Conservation (phyloP, 2,329 filamentous ascomycete species). For the Xylariaceae sp. region DNA sequence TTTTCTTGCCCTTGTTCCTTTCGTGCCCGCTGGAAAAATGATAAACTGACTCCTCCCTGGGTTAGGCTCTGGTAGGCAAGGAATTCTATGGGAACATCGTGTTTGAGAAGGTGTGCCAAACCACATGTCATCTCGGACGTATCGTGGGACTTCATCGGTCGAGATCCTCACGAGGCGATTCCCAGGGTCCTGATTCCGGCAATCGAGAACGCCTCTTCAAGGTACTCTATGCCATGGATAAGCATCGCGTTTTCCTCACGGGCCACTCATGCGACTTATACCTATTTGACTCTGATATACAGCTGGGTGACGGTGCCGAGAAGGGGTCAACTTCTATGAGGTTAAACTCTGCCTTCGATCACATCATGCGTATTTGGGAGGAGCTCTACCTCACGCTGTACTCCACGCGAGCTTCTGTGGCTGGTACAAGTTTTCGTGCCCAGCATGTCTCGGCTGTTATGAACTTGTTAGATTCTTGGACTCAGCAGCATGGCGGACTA, state of each 20-base stretch:
- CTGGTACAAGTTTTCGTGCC: not conserved
- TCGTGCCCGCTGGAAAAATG: not conserved
- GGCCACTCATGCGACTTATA: conserved; percentile 16
- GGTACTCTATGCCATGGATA: conserved; percentile 13
- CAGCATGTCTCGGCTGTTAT: conserved; percentile 6
- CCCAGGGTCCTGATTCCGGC: not conserved
- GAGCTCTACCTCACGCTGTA: conserved; percentile 17
- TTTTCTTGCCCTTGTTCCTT: not conserved
- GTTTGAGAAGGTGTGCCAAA: conserved; percentile 14
- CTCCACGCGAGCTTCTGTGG: conserved; percentile 1
- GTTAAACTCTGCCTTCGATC: conserved; percentile 7
- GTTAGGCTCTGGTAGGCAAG: conserved; percentile 12
- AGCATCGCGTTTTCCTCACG: conserved; percentile 5
- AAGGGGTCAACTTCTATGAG: not conserved
- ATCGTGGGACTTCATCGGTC: conserved; percentile 12
- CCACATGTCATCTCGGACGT: conserved; percentile 9
- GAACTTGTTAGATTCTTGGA: not conserved
- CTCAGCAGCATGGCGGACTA: conserved; percentile 6
- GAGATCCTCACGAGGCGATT: not conserved
- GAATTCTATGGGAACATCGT: conserved; percentile 14
- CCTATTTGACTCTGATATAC: conserved; percentile 7
- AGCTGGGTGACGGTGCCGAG: not conserved
- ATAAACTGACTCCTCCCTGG: not conserved
- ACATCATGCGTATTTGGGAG: conserved; percentile 16
- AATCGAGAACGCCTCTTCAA: conserved; percentile 10